A percentile compares a stretch with the other conserved stretches of the same genome.
phyloP scores from a whole-genome alignment of 1,284 basidiomycete genomes.

The Irpex lacteus region DNA sequence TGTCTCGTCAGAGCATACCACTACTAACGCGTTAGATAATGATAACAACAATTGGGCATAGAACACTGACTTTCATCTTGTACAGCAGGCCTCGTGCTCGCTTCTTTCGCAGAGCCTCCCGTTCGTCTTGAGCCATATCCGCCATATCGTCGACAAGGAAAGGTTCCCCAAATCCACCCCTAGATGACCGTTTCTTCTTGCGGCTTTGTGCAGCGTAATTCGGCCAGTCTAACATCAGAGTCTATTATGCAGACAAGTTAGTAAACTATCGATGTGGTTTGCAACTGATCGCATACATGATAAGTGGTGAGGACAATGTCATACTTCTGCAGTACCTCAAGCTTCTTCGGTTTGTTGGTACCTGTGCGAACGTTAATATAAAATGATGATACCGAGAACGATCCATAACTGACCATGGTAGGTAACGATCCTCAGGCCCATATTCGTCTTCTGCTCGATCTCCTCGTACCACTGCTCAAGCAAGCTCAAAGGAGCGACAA shows the following conservation, averaged over 20 bases:
- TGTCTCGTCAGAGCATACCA: not conserved
- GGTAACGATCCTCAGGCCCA: conserved; percentile 42
- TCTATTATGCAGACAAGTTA: conserved; percentile 31
- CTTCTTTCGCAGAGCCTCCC: conserved; percentile 25
- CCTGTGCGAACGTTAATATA: conserved; percentile 2
- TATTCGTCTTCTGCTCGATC: conserved; percentile 52
- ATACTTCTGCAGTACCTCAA: conserved; percentile 43
- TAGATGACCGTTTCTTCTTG: conserved; percentile 37
- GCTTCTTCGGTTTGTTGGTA: conserved; percentile 38
- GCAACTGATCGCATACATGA: conserved; percentile 31
- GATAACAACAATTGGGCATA: not conserved
- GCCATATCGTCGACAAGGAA: conserved; percentile 40
- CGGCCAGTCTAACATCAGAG: conserved; percentile 55
- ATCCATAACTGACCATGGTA: conserved; percentile 46
- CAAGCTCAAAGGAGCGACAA: conserved; percentile 53
- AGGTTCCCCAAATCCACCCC: conserved; percentile 30
- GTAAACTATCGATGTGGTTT: not conserved
- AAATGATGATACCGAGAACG: not conserved
- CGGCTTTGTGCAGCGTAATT: conserved; percentile 43
- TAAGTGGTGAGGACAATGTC: conserved; percentile 61
- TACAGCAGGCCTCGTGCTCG: conserved; percentile 23
- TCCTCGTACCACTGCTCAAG: conserved; percentile 59
- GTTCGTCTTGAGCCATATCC: conserved; percentile 6
- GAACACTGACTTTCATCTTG: not conserved
- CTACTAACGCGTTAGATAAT: not conserved